phyloP scores from a whole-genome alignment of 257 asterid species.

The Sherardia arvensis region DNA sequence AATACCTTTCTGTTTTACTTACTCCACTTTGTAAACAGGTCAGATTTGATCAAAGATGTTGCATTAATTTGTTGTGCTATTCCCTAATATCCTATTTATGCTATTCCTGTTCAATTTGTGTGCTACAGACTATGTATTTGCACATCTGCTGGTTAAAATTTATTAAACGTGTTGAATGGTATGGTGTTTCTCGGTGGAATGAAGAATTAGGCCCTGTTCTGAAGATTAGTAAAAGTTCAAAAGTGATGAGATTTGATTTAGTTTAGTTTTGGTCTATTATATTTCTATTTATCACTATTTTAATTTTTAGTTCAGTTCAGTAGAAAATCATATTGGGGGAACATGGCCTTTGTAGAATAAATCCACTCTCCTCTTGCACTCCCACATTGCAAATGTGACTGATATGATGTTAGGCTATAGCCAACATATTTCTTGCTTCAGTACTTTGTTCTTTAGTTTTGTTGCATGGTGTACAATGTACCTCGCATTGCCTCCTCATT shows the following conservation, averaged over 20 bases:
- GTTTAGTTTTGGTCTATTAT: too few relatives aligned
- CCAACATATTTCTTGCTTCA: not conserved
- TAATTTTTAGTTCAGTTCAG: too few relatives aligned
- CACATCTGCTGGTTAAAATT: not conserved
- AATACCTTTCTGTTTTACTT: conserved; percentile 70
- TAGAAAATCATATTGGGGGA: not conserved
- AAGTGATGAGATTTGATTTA: too few relatives aligned
- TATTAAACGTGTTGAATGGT: not conserved
- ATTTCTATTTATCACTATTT: too few relatives aligned
- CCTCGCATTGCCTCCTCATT: not conserved
- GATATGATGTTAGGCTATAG: not conserved
- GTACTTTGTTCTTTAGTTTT: not conserved
- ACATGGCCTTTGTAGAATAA: not conserved
- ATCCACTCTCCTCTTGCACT: too few relatives aligned
- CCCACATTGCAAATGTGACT: not conserved
- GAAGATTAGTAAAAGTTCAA: too few relatives aligned
- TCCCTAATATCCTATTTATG: too few relatives aligned
- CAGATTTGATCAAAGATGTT: conserved; percentile 12
- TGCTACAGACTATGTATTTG: not conserved
- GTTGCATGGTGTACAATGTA: not conserved
- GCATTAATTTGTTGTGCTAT: not conserved
- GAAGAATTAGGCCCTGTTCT: too few relatives aligned
- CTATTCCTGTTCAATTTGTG: not conserved
- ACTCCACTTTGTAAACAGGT: conserved; percentile 98
- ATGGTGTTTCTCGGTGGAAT: too few relatives aligned